These are phyloP conservation scores for Pichia eremophila DNA, from an alignment of 805 yeast genomes.

Conservation along the genomic window DNA sequence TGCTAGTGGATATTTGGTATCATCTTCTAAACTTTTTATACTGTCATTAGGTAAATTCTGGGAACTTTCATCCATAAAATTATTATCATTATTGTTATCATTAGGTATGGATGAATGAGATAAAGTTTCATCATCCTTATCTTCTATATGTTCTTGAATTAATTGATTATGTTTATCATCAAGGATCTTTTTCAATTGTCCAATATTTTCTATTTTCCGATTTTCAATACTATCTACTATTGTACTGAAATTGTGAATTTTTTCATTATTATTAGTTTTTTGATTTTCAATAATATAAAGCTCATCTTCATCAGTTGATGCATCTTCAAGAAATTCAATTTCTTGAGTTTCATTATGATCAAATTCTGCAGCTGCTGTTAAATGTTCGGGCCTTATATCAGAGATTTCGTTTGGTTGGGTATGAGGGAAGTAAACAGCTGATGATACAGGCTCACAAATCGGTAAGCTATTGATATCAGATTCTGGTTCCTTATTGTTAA, in stretches of 20 bases:
- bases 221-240: no score
- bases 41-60: no score
- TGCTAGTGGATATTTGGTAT: slow-evolving; percentile 52
- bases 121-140: no score
- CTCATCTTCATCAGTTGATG: not conserved
- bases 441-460: slow-evolving; percentile 49
- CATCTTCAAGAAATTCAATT: not conserved
- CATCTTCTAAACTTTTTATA: slow-evolving; percentile 9
- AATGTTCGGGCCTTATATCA: slow-evolving; percentile 26
- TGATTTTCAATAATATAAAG: not conserved
- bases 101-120: no score
- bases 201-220: no score
- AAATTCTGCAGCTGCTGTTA: slow-evolving; percentile 42
- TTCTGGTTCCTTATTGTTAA: not conserved
- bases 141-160: no score
- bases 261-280: not conserved
- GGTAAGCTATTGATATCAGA: slow-evolving; percentile 11
- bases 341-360: slow-evolving; percentile 23
- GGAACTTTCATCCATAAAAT: no score
- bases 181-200: no score
- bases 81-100: no score
- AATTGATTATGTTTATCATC: no score
- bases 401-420: slow-evolving; percentile 30
- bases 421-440: slow-evolving; percentile 67
- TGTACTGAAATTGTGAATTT: not conserved